Evolutionary conservation across 2,329 filamentous ascomycete species (phyloP), one percentile per base, ranked within the genome.

Genomic region (Pestalotiopsis sp.): DNA sequence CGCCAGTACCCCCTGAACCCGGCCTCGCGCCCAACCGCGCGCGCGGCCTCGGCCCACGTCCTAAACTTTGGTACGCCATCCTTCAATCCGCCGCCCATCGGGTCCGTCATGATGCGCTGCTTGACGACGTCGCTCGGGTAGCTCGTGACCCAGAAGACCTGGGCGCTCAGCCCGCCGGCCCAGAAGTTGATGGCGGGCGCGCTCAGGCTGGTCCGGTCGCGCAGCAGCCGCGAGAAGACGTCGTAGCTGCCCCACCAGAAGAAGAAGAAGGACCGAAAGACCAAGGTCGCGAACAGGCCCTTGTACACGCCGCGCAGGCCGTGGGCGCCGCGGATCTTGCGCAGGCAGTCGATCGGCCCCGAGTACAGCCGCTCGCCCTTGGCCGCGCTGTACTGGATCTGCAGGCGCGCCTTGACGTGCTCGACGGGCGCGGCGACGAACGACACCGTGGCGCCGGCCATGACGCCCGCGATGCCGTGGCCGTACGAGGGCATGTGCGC

Each of bases 211-310:
- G 95, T 97, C 74, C 90, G 84, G 20, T 88, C 80, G 67, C 88
- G 84, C 77, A 98, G 83, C 69, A 86, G 82, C 25, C 89, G 86
- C 4, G 93, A 93, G 73, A 98, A 87, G 38, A 97, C 74, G 76
- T 98, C 95, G 83, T 99, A 99, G 70, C 90, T 92, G n/a, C 91
- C 91, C 96, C 96, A 99, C 95, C 95, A 98, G 84, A 92, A 96
- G 86, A 97, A 98, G 86, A 99, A 99, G 83, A 95, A 97, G 14
- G 90, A 90, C 20, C 96, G 89, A 83, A 98, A 98, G 62, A 98
- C 81, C 63, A 98, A 84, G 0, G 96, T 98, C 1, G 96, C 93
- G 49, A 82, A 84, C 13, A 99, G 86, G 0, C 96, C 96, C 77
- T 94, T 94, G 80, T 95, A 99, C 7, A 99, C 80, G 45, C 95